These are phyloP conservation scores for Crithidia mellificae DNA, from an alignment of 208 protist genomes.

Conservation along the genomic window DNA sequence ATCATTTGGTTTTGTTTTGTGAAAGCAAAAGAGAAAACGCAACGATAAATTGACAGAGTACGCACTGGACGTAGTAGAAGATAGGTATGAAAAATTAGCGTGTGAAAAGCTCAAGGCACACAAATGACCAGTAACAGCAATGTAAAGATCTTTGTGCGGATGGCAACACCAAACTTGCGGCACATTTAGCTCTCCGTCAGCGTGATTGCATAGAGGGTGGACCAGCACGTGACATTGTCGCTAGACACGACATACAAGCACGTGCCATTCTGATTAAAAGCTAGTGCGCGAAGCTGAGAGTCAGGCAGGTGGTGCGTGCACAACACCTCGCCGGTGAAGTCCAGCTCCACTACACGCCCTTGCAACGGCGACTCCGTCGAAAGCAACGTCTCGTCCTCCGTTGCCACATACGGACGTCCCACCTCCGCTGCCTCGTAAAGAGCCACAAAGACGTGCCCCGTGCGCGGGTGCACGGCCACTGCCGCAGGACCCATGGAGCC, in stretches of 20 bases:
- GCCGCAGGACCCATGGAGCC: slow-evolving; percentile 65
- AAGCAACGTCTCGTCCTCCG: background rate
- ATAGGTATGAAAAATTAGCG: no score
- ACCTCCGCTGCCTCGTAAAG: slow-evolving; percentile 49
- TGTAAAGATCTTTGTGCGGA: no score
- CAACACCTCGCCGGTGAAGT: slow-evolving; percentile 37
- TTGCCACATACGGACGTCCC: slow-evolving; percentile 5
- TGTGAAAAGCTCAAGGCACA: no score
- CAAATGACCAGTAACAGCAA: no score
- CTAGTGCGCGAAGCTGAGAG: slow-evolving; percentile 49
- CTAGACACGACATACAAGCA: slow-evolving; percentile 47
- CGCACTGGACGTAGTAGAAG: no score
- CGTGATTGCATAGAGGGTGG: slow-evolving; percentile 38
- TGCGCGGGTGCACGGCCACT: slow-evolving; percentile 46
- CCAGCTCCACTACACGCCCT: slow-evolving; percentile 55
- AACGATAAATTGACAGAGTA: no score
- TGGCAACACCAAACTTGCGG: background rate
- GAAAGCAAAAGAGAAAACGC: no score
- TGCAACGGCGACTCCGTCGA: slow-evolving; percentile 1
- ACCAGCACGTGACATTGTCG: slow-evolving; percentile 44
- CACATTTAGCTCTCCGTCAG: slow-evolving; percentile 9
- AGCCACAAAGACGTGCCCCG: slow-evolving; percentile 62
- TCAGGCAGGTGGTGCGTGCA: slow-evolving; percentile 43
- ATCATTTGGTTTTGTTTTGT: no score
- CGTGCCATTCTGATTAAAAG: slow-evolving; percentile 31